These are phyloP conservation scores for Arctium lappa DNA, from an alignment of 129 eudicot genomes.

Conservation along the genomic window DNA sequence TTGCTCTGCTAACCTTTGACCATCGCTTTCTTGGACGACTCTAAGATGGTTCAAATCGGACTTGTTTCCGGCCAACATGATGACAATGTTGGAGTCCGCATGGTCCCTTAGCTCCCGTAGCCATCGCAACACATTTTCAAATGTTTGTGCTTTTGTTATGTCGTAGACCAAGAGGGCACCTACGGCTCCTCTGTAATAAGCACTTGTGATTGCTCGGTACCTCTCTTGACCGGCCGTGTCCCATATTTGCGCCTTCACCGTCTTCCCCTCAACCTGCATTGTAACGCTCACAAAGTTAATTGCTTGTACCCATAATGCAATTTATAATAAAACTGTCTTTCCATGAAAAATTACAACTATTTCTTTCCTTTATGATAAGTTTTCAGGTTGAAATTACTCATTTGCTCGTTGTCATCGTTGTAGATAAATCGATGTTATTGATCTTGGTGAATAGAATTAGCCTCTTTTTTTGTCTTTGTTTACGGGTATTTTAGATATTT, in stretches of 20 bases:
- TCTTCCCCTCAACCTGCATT: constrained; percentile 89
- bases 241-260: constrained; percentile 97
- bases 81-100: constrained; percentile 91
- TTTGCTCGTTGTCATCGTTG: background rate
- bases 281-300: background rate
- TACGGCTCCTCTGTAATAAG: constrained; percentile 93
- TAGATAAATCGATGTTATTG: too few relatives aligned
- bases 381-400: background rate
- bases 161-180: constrained; percentile 88
- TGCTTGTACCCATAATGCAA: background rate
- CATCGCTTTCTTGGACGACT: constrained; percentile 59
- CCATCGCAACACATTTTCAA: constrained; percentile 86
- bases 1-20: constrained; percentile 59
- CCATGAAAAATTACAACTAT: background rate
- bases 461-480: background rate
- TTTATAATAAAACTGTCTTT: background rate
- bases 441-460: background rate
- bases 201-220: constrained; percentile 97
- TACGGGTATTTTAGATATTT: background rate
- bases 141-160: constrained; percentile 80
- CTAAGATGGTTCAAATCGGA: constrained; percentile 74
- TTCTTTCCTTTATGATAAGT: background rate
- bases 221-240: constrained; percentile 99
- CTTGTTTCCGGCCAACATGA: constrained; percentile 90
- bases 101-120: constrained; percentile 85